Evolutionary conservation across 2,329 filamentous ascomycete genomes (phyloP).

Genomic region (Acarospora socialis): DNA sequence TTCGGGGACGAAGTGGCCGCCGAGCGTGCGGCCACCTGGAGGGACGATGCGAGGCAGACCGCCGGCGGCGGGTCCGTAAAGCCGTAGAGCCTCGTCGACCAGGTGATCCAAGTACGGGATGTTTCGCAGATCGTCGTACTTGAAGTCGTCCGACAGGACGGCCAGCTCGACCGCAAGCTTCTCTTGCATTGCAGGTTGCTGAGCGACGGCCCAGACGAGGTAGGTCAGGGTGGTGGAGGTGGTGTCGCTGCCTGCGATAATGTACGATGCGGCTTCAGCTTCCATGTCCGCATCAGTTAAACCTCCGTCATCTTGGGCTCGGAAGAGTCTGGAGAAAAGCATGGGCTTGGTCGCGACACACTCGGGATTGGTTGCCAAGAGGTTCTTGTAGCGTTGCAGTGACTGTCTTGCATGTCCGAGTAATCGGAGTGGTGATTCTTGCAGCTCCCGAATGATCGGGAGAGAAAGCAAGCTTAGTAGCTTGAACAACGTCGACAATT

Average conservation of each 20-base stretch:
- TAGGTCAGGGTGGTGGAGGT: conserved; percentile 38
- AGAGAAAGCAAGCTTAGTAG: conserved; percentile 24
- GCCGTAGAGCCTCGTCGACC: conserved; percentile 39
- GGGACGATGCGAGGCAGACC: conserved; percentile 40
- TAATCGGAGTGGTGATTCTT: no score
- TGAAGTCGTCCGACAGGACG: conserved; percentile 20
- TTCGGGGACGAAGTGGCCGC: conserved; percentile 32
- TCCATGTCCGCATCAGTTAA: conserved; percentile 24
- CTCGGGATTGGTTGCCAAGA: no score
- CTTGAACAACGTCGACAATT: conserved; percentile 19
- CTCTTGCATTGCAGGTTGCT: conserved; percentile 21
- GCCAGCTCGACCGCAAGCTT: conserved; percentile 36
- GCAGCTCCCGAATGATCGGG: conserved; percentile 24
- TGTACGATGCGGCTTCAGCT: conserved; percentile 30
- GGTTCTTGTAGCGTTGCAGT: no score
- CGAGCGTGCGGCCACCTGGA: conserved; percentile 26
- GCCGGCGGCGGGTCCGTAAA: conserved; percentile 43
- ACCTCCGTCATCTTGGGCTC: conserved; percentile 7
- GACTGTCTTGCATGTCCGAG: no score
- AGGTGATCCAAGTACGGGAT: conserved; percentile 40
- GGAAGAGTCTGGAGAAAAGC: no score
- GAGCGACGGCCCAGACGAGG: conserved; percentile 25
- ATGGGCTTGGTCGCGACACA: no score
- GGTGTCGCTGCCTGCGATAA: conserved; percentile 39
- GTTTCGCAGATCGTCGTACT: conserved; percentile 32